These are phyloP conservation scores for Alternaria solani DNA, from an alignment of 2,329 filamentous ascomycete species.

Conservation along the genomic window DNA sequence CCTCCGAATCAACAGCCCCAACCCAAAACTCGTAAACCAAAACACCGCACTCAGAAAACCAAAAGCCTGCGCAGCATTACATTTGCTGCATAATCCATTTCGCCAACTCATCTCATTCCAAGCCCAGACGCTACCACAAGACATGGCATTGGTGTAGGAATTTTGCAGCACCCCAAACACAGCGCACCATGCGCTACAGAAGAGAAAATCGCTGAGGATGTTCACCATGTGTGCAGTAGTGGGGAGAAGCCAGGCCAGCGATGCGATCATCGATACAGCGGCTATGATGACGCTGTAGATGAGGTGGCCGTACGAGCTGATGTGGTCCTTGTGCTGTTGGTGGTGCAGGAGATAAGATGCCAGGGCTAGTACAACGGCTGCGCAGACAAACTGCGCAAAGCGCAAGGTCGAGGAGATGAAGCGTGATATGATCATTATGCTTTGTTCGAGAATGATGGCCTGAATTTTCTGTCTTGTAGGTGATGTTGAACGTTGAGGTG, in stretches of 20 bases:
- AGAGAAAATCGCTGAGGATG: constrained; percentile 73
- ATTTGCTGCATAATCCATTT: constrained; percentile 66
- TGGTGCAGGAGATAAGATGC: constrained; percentile 27
- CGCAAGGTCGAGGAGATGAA: constrained; percentile 65
- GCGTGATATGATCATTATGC: constrained; percentile 49
- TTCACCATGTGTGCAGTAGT: constrained; percentile 71
- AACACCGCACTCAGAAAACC: constrained; percentile 73
- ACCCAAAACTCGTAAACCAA: constrained; percentile 67
- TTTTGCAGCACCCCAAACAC: constrained; percentile 51
- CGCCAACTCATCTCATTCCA: constrained; percentile 62
- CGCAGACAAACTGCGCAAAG: constrained; percentile 71
- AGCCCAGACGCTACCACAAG: constrained; percentile 46
- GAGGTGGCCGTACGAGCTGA: constrained; percentile 68
- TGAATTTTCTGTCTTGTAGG: neutral
- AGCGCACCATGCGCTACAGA: constrained; percentile 72
- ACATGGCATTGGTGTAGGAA: constrained; percentile 26
- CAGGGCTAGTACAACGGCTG: constrained; percentile 60
- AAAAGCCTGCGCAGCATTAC: constrained; percentile 76
- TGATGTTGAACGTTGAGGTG: neutral
- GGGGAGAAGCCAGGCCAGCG: constrained; percentile 75
- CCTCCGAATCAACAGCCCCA: constrained; percentile 18
- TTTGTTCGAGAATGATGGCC: neutral
- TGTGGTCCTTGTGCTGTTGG: constrained; percentile 48
- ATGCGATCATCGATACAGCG: constrained; percentile 70
- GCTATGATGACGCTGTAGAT: constrained; percentile 79